These are phyloP conservation scores for Candida suzukii DNA, from an alignment of 805 yeast genomes.

Conservation along the genomic window DNA sequence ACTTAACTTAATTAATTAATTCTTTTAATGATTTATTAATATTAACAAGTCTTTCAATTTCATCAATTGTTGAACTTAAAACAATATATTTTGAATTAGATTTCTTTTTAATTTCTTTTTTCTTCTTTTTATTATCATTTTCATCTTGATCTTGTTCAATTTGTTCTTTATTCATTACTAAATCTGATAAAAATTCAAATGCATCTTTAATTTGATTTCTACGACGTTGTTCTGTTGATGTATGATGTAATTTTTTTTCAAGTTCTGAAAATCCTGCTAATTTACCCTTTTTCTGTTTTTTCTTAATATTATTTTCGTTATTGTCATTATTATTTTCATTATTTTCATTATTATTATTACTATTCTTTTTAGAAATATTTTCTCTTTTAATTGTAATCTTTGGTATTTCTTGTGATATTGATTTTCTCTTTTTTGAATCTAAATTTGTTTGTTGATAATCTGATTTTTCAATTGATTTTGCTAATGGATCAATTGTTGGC, in stretches of 20 bases:
- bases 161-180: conserved; percentile 9
- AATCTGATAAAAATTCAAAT: conserved; percentile 24
- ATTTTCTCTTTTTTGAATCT: no score
- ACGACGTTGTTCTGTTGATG: conserved; percentile 31
- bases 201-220: conserved; percentile 29
- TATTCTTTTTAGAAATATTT: no score
- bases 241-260: conserved; percentile 29
- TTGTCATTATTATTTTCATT: neutral
- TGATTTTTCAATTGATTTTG: neutral
- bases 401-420: no score
- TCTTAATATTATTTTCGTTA: neutral
- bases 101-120: conserved; percentile 8
- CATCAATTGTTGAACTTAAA: conserved; percentile 18
- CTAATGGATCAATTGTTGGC: conserved; percentile 25
- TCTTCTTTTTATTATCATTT: conserved; percentile 8
- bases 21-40: conserved; percentile 4
- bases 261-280: conserved; percentile 18
- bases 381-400: neutral
- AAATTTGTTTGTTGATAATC: no score
- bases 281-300: neutral
- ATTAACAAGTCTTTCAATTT: conserved; percentile 19
- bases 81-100: conserved; percentile 19
- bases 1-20: neutral
- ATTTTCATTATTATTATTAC: neutral
- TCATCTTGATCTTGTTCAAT: conserved; percentile 2